Evolutionary conservation across 2,329 filamentous ascomycete genomes (phyloP), one percentile per base, ranked within the genome.

Genomic region (Ceratocystis smalleyi): DNA sequence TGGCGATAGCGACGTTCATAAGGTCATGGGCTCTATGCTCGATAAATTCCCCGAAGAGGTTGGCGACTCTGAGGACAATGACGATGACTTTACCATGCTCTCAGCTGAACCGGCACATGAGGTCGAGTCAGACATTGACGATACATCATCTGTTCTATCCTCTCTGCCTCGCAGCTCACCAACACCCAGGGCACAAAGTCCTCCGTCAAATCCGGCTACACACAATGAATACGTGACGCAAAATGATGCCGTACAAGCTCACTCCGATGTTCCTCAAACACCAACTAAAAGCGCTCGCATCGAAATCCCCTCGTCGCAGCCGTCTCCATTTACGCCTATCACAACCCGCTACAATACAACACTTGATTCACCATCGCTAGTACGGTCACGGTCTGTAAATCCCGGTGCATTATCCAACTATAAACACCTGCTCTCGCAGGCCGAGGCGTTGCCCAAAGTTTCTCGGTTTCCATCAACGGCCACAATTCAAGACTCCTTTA

Each of bases 401-500:
- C 40, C 62, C 0, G 40, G 62, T 7, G 68, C 74, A 8, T 68
- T 57, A 35, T 35, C 54, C 7, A 3, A 6, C 5, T 24, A 57
- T n/a, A 35, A n/a, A 7, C 6, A 1, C 15, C 32, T 35, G 3
- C 3, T 30, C 1, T 35, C 27, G 7, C 54, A 57, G 27, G 27
- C 17, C 54, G 35, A 17, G 4, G 30, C 8, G 5, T 32, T 30
- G 32, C 5, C 54, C 15, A 57, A 57, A 35, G 15, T 57, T 35
- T 57, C 54, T 24, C 30, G 70, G 69, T 62, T 63, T 60, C 61
- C 61, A 7, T n/a, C 45, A 3, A 73, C 69, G 5, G 67, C 76
- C n/a, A 74, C 76, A 1, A 75, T 80, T 22, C 72, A 78, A 61
- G 78, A 80, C 65, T 78, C 78, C 7, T 79, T 74, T 68, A 75